A percentile compares a stretch with the other conserved stretches of the same genome.
phyloP scores from a whole-genome alignment of 352 stramenopile genomes.

The Pythium insidiosum region DNA sequence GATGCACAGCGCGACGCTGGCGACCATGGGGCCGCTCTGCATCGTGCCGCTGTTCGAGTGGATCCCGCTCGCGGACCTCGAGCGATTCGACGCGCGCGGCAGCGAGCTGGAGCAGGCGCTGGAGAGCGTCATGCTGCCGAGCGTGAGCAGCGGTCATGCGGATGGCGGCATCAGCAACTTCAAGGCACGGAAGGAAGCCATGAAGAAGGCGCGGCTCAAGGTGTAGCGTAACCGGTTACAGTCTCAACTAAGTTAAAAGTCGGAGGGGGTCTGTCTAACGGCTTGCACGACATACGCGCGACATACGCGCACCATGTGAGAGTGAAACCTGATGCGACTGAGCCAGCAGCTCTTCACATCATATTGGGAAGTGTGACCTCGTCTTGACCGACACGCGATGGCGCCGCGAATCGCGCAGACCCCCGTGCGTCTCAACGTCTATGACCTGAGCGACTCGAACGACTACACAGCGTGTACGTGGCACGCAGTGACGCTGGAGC shows the following conservation, averaged over 20 bases:
- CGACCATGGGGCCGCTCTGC: conserved; percentile 30
- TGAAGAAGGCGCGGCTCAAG: conserved; percentile 35
- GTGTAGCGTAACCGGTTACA: too few species aligned
- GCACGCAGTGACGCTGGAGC: not conserved
- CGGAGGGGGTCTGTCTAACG: too few species aligned
- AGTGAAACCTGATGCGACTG: not conserved
- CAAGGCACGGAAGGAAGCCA: conserved; percentile 59
- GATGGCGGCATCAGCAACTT: conserved; percentile 64
- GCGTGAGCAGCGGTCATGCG: too few species aligned
- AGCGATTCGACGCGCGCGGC: conserved; percentile 58
- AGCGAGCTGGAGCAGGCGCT: conserved; percentile 58
- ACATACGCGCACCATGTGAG: not conserved
- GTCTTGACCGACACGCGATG: conserved; percentile 32
- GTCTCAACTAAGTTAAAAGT: conserved; percentile 1
- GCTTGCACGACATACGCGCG: not conserved
- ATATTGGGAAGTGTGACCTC: not conserved
- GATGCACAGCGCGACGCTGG: conserved; percentile 32
- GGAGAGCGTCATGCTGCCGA: conserved; percentile 30
- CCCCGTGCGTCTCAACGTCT: conserved; percentile 86
- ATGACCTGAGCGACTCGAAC: conserved; percentile 91
- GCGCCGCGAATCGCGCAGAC: conserved; percentile 35
- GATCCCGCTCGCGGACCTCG: conserved; percentile 55
- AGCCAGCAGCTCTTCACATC: not conserved
- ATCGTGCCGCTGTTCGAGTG: conserved; percentile 80
- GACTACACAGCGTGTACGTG: conserved; percentile 72